Base-by-base conservation (phyloP, 2,329 filamentous ascomycete genomes). In the Penicillium rolfsii region DNA sequence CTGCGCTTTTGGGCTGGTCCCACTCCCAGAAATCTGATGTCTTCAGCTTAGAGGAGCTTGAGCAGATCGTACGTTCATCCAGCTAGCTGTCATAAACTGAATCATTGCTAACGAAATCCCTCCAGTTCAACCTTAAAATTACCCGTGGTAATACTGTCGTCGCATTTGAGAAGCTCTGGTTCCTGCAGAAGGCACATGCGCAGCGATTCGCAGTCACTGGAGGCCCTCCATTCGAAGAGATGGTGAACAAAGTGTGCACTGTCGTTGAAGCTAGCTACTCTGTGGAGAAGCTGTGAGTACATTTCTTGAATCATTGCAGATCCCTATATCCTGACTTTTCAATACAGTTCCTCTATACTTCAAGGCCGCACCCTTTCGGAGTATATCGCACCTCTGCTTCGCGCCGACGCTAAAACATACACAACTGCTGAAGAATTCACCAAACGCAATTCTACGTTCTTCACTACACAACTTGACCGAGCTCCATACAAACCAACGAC, bases 141-240 rank as follows among this genome's bases (percentile, higher is more conserved):
- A 98, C 93, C 3, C 91, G 90, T 69, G 94, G 94, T 9, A 93
- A 97, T 74, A 91, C 93, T 6, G 89, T 90, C 14, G 91, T 97
- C 19, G 87, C 90, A 22, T 85, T 89, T 54, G 86, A 88, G 52
- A 99, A 98, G 73, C 83, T 98, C 16, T 84, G 86, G 68, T 91
- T 88, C 74, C 84, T 98, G 52, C 91, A 97, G 71, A 87, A 85
- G 67, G 84, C 85, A 50, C 91, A 94, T 71, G 83, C 83, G n/a
- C 76, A 80, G 41, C 77, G 77, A 5, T 80, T 80, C 55, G 81
- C 82, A 40, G 69, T 79, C 46, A 73, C 71, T 24, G 79, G 80
- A 64, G 83, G 84, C 45, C 69, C 75, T 6, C 67, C 73, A 26
- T 76, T 78, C 56, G 68, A 79, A 14, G 67, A 76, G 38, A 75